phyloP scores from a whole-genome alignment of 2,329 filamentous ascomycete species.

The Phaeosphaeriaceae sp. region DNA sequence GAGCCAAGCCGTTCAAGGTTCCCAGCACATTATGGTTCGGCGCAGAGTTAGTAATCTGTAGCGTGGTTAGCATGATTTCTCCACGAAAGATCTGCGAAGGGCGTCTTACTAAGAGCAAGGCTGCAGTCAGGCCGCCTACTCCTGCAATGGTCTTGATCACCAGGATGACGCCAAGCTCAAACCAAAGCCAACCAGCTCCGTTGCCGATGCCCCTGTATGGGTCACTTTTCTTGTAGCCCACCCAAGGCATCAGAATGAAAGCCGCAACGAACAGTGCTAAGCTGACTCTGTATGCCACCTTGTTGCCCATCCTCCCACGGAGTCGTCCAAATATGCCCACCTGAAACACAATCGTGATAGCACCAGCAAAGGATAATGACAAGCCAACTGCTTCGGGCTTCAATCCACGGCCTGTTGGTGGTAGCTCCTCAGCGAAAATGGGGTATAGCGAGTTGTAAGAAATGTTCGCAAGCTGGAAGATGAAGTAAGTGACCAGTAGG shows the following conservation, averaged over 20 bases:
- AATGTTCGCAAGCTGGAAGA: constrained; percentile 94
- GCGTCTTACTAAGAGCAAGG: constrained; percentile 77
- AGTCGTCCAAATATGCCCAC: constrained; percentile 82
- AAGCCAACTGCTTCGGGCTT: constrained; percentile 83
- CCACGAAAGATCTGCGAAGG: neutral
- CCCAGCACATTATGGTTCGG: constrained; percentile 86
- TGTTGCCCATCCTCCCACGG: constrained; percentile 82
- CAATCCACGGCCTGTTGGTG: constrained; percentile 79
- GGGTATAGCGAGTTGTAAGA: constrained; percentile 96
- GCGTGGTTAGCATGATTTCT: constrained; percentile 15
- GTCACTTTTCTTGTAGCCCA: constrained; percentile 75
- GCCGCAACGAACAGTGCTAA: constrained; percentile 81
- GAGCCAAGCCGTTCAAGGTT: constrained; percentile 89
- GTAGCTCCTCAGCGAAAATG: constrained; percentile 80
- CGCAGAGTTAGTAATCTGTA: constrained; percentile 89
- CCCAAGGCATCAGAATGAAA: constrained; percentile 88
- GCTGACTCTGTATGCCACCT: constrained; percentile 80
- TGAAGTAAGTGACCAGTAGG: constrained; percentile 83
- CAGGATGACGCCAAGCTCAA: constrained; percentile 80
- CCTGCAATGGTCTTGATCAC: constrained; percentile 90
- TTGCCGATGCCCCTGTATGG: constrained; percentile 60
- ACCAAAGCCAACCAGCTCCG: constrained; percentile 76
- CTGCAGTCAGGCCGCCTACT: constrained; percentile 88
- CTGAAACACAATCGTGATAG: constrained; percentile 89
- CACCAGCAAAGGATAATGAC: constrained; percentile 82